Evolutionary conservation across 164 flowering plant genomes (phyloP).

Genomic region (Platanus orientalis): DNA sequence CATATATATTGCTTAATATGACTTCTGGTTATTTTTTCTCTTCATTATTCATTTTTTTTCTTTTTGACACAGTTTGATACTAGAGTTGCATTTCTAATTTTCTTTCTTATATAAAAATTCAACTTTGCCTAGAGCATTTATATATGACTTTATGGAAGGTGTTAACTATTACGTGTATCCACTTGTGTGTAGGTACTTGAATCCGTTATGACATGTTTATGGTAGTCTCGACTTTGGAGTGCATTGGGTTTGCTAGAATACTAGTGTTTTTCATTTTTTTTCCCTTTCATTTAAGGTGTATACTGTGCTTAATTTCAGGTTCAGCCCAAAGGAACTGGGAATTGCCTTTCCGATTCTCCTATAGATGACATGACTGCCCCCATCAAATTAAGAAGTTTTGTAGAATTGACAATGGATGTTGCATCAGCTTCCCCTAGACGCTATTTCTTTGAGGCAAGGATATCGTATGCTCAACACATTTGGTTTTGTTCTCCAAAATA

Average conservation of each 20-base stretch:
- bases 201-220: not conserved
- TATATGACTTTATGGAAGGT: not conserved
- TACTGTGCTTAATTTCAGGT: slow-evolving; percentile 46
- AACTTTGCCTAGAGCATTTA: not conserved
- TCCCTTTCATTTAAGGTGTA: not conserved
- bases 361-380: slow-evolving; percentile 28
- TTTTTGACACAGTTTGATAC: too few species aligned
- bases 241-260: not conserved
- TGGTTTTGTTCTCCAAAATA: too few species aligned
- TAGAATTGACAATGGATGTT: slow-evolving; percentile 87
- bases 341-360: slow-evolving; percentile 13
- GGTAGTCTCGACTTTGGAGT: not conserved
- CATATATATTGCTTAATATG: too few species aligned
- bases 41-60: too few species aligned
- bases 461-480: slow-evolving; percentile 19
- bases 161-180: not conserved
- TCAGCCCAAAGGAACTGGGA: slow-evolving; percentile 32
- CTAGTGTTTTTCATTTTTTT: not conserved
- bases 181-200: not conserved
- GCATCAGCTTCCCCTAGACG: slow-evolving; percentile 96
- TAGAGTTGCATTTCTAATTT: not conserved
- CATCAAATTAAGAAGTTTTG: slow-evolving; percentile 62
- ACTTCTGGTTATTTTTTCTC: too few species aligned
- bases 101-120: not conserved
- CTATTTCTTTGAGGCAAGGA: slow-evolving; percentile 91